Evolutionary conservation across 2,329 filamentous ascomycete species (phyloP), one percentile per base, ranked within the genome.

Genomic region (Pseudonectria buxi): DNA sequence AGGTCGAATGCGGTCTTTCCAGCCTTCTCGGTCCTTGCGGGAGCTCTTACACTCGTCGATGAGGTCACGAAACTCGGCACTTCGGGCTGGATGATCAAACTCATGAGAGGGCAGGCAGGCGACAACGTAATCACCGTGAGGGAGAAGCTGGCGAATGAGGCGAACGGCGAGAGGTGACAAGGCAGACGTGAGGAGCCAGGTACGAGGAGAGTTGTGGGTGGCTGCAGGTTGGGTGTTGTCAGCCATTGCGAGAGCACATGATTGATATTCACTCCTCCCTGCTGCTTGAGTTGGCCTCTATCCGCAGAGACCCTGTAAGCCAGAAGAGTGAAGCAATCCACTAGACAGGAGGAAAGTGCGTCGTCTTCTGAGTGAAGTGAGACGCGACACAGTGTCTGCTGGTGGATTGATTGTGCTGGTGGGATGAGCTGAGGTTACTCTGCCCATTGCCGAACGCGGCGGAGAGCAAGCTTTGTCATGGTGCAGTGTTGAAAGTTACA

Each of bases 181-280:
- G 24, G 86, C 86, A 40, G 86, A 83, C 10, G 89, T 95, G 46
- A 98, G 69, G 56, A 98, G 81, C 92, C 92, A 96, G 53, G 90
- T 86, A 54, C 90, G 82, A 33, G 89, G 88, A 24, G 76, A 81
- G 55, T 81, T 81, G 59, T 81, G 76, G 14, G 76, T 80, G 43
- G 77, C 74, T 78, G 62, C 50, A 38, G 54, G 46, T 40, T 54
- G 32, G 50, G 44, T 37, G 45, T 43, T 51, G 49, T 57, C 54
- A 56, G 52, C 55, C 59, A 54, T 55, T 45, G 40, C 46, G 45
- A 41, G 33, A 36, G 33, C 39, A 47, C 49, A 50, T 52, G 50
- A 26, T 53, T 45, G 34, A 12, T 28, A 24, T 30, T 18, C 26
- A 26, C 25, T 32, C 14, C 29, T 14, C 13, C 26, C 18, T 7